Evolutionary conservation across 768 basidiomycete genomes (phyloP).

Genomic region (Terana coerulea): DNA sequence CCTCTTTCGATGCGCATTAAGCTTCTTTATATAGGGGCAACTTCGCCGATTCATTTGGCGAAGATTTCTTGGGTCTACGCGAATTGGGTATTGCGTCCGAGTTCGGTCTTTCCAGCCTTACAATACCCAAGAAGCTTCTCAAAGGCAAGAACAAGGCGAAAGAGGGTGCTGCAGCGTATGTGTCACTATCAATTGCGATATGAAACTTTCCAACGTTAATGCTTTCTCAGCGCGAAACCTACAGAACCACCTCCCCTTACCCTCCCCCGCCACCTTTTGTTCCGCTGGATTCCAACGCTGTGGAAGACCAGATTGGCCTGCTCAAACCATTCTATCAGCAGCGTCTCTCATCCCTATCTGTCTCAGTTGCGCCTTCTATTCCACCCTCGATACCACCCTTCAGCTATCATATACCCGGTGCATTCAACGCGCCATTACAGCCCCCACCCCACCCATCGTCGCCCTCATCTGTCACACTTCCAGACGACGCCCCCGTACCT

Average conservation of each 20-base stretch:
- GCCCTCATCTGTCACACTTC: constrained; percentile 36
- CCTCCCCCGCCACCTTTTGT: constrained; percentile 83
- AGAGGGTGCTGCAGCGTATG: constrained; percentile 45
- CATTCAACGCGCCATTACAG: constrained; percentile 15
- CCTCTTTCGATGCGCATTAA: constrained; percentile 3
- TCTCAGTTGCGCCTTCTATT: constrained; percentile 15
- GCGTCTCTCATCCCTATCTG: constrained; percentile 42
- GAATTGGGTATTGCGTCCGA: constrained; percentile 88
- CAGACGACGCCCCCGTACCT: constrained; percentile 60
- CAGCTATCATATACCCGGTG: background rate
- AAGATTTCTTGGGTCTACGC: constrained; percentile 88
- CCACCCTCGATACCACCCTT: constrained; percentile 9
- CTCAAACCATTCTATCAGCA: constrained; percentile 71
- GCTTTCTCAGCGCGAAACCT: constrained; percentile 47
- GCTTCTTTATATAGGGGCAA: constrained; percentile 53
- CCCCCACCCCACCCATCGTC: constrained; percentile 17
- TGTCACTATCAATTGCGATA: constrained; percentile 16
- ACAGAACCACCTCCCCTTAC: constrained; percentile 79
- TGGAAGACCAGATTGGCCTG: constrained; percentile 82
- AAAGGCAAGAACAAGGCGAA: constrained; percentile 53
- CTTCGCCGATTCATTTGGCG: constrained; percentile 83
- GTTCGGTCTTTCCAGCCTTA: constrained; percentile 71
- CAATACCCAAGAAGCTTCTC: constrained; percentile 74
- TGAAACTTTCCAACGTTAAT: background rate
- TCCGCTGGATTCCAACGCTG: constrained; percentile 58